phyloP scores from a whole-genome alignment of 768 basidiomycete species.

The Boletus fagicola region DNA sequence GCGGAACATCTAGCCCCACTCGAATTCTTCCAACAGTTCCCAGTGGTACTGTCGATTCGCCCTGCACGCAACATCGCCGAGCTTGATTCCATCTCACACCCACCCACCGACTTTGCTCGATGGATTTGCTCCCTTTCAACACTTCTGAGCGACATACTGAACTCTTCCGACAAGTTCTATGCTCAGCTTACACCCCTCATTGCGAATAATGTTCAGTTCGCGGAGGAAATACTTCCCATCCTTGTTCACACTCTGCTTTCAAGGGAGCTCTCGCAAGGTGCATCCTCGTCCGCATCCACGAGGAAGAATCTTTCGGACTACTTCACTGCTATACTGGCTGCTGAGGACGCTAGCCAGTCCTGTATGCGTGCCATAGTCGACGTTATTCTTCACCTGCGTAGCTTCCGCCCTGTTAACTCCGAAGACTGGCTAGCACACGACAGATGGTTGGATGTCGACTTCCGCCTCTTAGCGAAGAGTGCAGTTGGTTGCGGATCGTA shows the following conservation, averaged over 20 bases:
- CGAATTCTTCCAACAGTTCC: slow-evolving; percentile 48
- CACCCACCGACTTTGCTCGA: slow-evolving; percentile 47
- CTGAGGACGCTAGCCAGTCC: slow-evolving; percentile 39
- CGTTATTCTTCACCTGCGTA: slow-evolving; percentile 76
- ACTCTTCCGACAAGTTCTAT: slow-evolving; percentile 58
- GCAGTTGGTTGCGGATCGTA: slow-evolving; percentile 81
- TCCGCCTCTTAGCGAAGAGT: slow-evolving; percentile 62
- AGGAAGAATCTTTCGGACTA: slow-evolving; percentile 24
- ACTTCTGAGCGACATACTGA: slow-evolving; percentile 59
- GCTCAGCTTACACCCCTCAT: slow-evolving; percentile 64
- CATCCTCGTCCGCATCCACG: slow-evolving; percentile 1
- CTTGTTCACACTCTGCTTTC: slow-evolving; percentile 70
- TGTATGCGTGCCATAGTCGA: slow-evolving; percentile 63
- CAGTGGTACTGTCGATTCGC: slow-evolving; percentile 33
- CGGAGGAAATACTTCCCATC: slow-evolving; percentile 67
- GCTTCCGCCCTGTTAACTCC: slow-evolving; percentile 45
- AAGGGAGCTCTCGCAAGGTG: slow-evolving; percentile 17
- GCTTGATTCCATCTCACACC: slow-evolving; percentile 33
- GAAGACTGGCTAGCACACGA: slow-evolving; percentile 54
- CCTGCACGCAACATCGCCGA: slow-evolving; percentile 39
- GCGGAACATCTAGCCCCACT: slow-evolving; percentile 45
- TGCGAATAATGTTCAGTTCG: slow-evolving; percentile 51
- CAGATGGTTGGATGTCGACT: slow-evolving; percentile 82
- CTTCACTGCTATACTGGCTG: slow-evolving; percentile 26
- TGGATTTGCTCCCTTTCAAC: slow-evolving; percentile 66